A percentile compares a stretch with the other conserved stretches of the same genome.
These are phyloP conservation scores for Fusarium falciforme DNA, from an alignment of 2,329 filamentous ascomycete species.

Conservation along the genomic window DNA sequence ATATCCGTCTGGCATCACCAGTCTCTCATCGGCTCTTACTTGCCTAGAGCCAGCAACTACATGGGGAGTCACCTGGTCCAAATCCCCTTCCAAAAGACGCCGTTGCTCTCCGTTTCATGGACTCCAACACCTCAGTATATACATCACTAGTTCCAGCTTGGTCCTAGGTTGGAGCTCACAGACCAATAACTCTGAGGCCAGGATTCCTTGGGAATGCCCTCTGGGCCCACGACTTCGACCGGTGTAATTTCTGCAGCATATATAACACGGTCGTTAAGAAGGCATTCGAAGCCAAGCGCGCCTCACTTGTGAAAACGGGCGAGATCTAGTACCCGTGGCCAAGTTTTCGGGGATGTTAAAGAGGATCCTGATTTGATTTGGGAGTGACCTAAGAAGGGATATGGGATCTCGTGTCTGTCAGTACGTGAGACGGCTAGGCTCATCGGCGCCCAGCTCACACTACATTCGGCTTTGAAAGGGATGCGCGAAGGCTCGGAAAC, in stretches of 20 bases:
- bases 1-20: background rate
- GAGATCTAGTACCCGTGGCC: background rate
- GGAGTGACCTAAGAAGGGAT: no score
- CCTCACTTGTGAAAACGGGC: background rate
- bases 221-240: background rate
- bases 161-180: background rate
- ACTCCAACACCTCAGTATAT: background rate
- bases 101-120: background rate
- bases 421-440: no score
- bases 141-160: background rate
- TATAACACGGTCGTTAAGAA: background rate
- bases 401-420: no score
- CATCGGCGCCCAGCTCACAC: no score
- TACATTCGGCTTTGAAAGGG: no score
- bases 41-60: background rate
- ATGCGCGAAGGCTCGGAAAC: no score
- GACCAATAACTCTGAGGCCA: accelerated
- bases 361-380: no score
- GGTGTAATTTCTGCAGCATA: background rate
- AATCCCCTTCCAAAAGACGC: background rate
- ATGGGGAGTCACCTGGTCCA: background rate
- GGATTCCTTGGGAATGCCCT: background rate
- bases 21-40: background rate
- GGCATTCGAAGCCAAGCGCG: background rate
- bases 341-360: background rate